Evolutionary conservation across 257 asterid genomes (phyloP).

Genomic region (Forsythia viridissima): DNA sequence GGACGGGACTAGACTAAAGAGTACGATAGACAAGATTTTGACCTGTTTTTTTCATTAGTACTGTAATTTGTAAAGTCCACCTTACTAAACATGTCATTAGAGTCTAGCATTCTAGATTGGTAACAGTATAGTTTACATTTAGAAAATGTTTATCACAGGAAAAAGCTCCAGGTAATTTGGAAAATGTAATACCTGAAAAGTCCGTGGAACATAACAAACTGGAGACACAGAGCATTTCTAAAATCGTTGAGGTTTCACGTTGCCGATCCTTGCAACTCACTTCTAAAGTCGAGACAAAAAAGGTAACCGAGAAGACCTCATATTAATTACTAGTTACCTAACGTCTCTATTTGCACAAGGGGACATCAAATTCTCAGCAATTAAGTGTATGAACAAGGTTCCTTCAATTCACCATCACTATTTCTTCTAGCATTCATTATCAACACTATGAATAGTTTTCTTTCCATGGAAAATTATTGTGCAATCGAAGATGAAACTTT

Average conservation of each 20-base stretch:
- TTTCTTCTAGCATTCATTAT: neutral
- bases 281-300: conserved; percentile 43
- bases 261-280: conserved; percentile 56
- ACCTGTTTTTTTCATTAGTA: neutral
- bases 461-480: too few relatives aligned
- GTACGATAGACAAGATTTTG: neutral
- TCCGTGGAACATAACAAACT: conserved; percentile 26
- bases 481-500: neutral
- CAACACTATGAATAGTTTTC: too few relatives aligned
- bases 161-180: conserved; percentile 23
- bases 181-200: conserved; percentile 21
- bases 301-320: conserved; percentile 36
- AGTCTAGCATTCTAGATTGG: neutral
- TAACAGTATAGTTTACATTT: neutral
- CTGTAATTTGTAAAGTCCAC: neutral
- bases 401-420: neutral
- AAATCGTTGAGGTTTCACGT: conserved; percentile 55
- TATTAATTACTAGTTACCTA: neutral
- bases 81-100: neutral
- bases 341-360: neutral
- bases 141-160: conserved; percentile 30
- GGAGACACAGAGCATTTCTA: conserved; percentile 42
- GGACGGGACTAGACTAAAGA: neutral
- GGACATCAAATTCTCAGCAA: neutral
- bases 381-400: neutral